phyloP scores from a whole-genome alignment of 2,329 filamentous ascomycete species.

The Colletotrichum aenigma region DNA sequence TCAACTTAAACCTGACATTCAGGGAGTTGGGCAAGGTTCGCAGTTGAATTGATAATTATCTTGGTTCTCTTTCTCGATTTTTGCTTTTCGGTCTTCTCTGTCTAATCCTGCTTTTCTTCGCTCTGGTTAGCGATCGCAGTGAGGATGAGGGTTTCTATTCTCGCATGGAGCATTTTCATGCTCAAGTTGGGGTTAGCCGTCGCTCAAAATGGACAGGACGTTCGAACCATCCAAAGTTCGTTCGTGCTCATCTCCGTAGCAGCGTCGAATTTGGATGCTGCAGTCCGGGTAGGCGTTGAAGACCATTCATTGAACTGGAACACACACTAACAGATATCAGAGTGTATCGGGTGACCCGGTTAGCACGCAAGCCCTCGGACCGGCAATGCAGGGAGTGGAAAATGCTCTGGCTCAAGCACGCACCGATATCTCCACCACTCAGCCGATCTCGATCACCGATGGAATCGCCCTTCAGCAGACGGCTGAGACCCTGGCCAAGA shows the following conservation, averaged over 20 bases:
- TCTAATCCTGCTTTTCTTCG: background rate
- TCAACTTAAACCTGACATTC: background rate
- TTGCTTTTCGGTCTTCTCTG: background rate
- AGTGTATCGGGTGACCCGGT: background rate
- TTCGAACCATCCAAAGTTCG: background rate
- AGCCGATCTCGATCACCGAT: constrained; percentile 27
- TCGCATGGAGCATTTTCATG: background rate
- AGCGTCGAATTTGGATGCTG: background rate
- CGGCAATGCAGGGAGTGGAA: constrained; percentile 1
- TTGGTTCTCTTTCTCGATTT: background rate
- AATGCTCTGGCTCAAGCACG: constrained; percentile 12
- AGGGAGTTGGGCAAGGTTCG: background rate
- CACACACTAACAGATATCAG: background rate
- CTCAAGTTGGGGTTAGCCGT: background rate
- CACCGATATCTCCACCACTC: constrained; percentile 12
- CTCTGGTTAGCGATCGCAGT: background rate
- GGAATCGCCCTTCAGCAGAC: constrained; percentile 16
- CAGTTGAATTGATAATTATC: background rate
- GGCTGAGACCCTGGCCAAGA: constrained; percentile 10
- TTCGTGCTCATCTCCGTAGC: background rate
- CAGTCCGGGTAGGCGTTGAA: background rate
- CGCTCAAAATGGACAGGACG: background rate
- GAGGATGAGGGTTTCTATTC: background rate
- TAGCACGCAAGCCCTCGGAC: background rate
- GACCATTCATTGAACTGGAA: background rate